Evolutionary conservation across 2,329 filamentous ascomycete species (phyloP).

Genomic region (Penicillium sp.): DNA sequence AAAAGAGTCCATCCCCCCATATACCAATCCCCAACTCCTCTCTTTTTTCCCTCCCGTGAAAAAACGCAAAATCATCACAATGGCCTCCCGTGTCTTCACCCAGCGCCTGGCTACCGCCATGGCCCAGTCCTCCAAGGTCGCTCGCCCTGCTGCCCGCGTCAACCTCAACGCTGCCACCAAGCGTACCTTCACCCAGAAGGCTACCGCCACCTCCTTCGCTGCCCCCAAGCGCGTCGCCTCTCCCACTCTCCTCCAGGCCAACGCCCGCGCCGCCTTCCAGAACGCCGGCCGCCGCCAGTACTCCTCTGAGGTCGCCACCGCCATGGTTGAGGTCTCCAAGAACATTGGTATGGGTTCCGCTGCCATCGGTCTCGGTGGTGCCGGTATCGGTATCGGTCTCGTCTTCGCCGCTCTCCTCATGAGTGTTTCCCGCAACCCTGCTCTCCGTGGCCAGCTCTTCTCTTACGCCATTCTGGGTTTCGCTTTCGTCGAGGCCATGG

Average conservation of each 20-base stretch:
- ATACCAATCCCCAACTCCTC: conserved; percentile 22
- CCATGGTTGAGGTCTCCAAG: conserved; percentile 87
- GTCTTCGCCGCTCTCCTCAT: conserved; percentile 89
- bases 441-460: conserved; percentile 93
- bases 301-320: conserved; percentile 81
- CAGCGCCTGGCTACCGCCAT: conserved; percentile 69
- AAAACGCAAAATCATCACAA: conserved; percentile 60
- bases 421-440: conserved; percentile 90
- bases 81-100: conserved; percentile 77
- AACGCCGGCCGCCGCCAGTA: conserved; percentile 70
- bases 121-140: conserved; percentile 73
- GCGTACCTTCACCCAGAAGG: conserved; percentile 61
- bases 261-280: conserved; percentile 60
- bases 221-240: conserved; percentile 73
- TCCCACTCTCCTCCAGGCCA: conserved; percentile 65
- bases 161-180: conserved; percentile 66
- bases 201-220: conserved; percentile 57
- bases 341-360: conserved; percentile 87
- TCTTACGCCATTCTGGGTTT: conserved; percentile 94
- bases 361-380: conserved; percentile 88
- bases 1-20: conserved; percentile 31
- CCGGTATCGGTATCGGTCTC: conserved; percentile 93
- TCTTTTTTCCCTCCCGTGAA: conserved; percentile 23
- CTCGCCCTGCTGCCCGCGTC: conserved; percentile 71
- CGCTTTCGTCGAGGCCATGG: conserved; percentile 82